Percentiles rank a stretch among this genome's conserved stretches.
Conservation (phyloP, 1,139 yeast species). For the Meyerozyma smithsonii region DNA sequence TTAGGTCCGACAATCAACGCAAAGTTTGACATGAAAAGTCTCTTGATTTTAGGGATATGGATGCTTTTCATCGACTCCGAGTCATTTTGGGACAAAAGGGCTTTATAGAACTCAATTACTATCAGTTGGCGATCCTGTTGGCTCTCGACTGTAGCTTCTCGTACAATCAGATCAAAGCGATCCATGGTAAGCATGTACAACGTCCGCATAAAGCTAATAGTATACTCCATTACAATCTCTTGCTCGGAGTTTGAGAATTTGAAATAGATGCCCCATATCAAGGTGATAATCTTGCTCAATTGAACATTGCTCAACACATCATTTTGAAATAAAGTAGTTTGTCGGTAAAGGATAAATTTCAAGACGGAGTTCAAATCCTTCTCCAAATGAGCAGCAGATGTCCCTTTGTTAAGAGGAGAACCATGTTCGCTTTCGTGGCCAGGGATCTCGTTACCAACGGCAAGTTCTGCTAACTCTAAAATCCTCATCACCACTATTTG, state of each 20-base stretch:
- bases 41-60: constrained; percentile 28
- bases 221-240: constrained; percentile 18
- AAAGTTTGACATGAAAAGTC: constrained; percentile 22
- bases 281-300: constrained; percentile 26
- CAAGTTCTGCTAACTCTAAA: constrained; percentile 17
- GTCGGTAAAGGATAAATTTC: constrained; percentile 40
- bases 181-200: constrained; percentile 30
- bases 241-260: constrained; percentile 15
- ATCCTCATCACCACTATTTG: constrained; percentile 24
- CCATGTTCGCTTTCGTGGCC: background rate
- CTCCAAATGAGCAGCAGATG: constrained; percentile 10
- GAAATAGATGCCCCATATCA: constrained; percentile 29
- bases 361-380: constrained; percentile 18
- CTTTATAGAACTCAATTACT: constrained; percentile 28
- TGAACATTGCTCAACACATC: constrained; percentile 28
- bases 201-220: constrained; percentile 36
- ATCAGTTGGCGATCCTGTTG: constrained; percentile 6
- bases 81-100: constrained; percentile 32
- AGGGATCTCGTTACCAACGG: constrained; percentile 5
- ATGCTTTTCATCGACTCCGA: constrained; percentile 30
- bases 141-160: background rate
- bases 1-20: constrained; percentile 4
- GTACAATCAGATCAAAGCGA: constrained; percentile 17
- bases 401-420: constrained; percentile 9
- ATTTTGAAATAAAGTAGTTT: constrained; percentile 32